Conservation (phyloP, 345 rosid genomes). For the Eucalyptus cloeziana region DNA sequence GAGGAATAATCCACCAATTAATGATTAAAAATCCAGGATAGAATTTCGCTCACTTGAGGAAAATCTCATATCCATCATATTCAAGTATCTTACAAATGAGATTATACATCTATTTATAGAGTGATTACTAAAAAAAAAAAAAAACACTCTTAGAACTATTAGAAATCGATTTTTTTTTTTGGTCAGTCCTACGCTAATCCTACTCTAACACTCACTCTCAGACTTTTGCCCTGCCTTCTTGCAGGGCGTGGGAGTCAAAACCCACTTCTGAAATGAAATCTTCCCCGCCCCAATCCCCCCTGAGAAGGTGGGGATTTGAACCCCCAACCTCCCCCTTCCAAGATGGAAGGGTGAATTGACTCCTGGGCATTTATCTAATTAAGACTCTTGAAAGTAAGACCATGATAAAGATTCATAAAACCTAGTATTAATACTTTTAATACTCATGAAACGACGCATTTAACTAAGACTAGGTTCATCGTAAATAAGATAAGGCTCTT, state of each 20-base stretch:
- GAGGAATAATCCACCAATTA: background rate
- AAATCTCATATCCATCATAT: too few relatives aligned
- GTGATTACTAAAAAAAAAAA: background rate
- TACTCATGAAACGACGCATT: background rate
- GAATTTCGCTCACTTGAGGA: background rate
- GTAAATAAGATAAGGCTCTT: background rate
- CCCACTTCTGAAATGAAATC: too few relatives aligned
- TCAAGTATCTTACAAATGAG: background rate
- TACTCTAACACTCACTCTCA: too few relatives aligned
- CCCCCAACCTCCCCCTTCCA: too few relatives aligned
- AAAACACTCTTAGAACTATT: too few relatives aligned
- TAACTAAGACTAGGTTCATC: background rate
- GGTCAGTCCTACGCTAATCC: too few relatives aligned
- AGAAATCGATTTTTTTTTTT: too few relatives aligned
- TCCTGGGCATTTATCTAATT: background rate
- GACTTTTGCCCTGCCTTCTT: too few relatives aligned
- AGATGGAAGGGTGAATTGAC: too few relatives aligned
- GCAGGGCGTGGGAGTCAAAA: too few relatives aligned
- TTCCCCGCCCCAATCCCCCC: too few relatives aligned
- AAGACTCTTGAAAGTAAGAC: background rate
- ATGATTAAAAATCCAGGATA: background rate
- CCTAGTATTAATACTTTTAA: background rate
- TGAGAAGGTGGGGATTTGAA: too few relatives aligned
- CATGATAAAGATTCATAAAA: background rate
- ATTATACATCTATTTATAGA: background rate